Percentiles rank a stretch among this genome's conserved stretches.
Evolutionary conservation across 2,329 filamentous ascomycete genomes (phyloP).

Genomic region (Exserohilum rostratum): DNA sequence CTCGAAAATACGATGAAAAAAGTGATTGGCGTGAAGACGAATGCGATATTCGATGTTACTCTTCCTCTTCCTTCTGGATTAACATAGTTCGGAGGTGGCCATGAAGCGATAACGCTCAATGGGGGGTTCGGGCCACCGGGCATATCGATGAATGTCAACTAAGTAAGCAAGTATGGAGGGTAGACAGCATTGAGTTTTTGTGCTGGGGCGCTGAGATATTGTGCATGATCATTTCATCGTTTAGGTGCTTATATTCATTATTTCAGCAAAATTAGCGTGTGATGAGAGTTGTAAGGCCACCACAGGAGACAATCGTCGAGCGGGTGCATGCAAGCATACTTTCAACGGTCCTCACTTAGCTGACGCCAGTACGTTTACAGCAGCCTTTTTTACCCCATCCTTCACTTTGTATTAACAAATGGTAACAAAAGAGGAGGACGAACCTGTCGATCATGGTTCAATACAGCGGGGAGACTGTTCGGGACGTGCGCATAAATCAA

Average conservation of each 20-base stretch:
- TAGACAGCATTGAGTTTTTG: background rate
- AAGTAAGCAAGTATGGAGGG: background rate
- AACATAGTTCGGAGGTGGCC: conserved; percentile 26
- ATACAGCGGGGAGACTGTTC: background rate
- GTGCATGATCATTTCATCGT: background rate
- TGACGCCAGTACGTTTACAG: background rate
- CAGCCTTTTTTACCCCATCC: background rate
- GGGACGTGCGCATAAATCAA: background rate
- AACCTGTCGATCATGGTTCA: background rate
- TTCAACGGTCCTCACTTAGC: background rate
- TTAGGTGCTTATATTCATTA: background rate
- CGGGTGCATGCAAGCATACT: background rate
- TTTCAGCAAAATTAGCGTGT: background rate
- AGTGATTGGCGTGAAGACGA: conserved; percentile 25
- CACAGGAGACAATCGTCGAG: background rate
- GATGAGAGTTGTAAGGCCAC: background rate
- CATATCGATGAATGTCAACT: conserved; percentile 12
- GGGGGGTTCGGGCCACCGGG: conserved; percentile 29
- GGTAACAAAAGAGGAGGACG: background rate
- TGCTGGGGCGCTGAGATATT: background rate
- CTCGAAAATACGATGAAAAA: conserved; percentile 22
- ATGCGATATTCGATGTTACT: conserved; percentile 20
- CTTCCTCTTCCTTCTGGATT: conserved; percentile 22
- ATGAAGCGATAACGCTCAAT: conserved; percentile 19
- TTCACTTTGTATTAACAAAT: background rate